Evolutionary conservation across 305 asterid genomes (phyloP).

Genomic region (Vinca major): DNA sequence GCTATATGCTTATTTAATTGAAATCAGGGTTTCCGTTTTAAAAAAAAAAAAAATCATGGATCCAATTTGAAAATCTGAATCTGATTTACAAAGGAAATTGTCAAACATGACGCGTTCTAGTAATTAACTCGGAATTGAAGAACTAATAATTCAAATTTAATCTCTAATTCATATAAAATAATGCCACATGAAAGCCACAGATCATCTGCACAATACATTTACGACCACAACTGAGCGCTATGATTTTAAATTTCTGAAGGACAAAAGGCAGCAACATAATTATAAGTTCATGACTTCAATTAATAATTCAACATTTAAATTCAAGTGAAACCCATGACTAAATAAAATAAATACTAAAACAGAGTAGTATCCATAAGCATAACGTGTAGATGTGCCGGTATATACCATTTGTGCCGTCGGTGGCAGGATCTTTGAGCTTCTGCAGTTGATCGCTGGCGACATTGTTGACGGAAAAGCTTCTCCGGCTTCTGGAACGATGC

Average conservation of each 20-base stretch:
- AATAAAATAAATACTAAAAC: neutral
- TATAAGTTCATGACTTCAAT: too few species aligned
- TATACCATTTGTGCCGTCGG: neutral
- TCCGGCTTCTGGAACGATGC: constrained; percentile 23
- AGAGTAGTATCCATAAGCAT: neutral
- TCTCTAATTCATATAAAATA: neutral
- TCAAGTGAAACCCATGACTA: neutral
- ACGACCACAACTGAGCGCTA: neutral
- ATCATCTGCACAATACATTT: neutral
- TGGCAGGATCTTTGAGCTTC: constrained; percentile 17
- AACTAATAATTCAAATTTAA: neutral
- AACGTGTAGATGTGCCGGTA: neutral
- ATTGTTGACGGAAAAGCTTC: constrained; percentile 33
- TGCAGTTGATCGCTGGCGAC: constrained; percentile 43
- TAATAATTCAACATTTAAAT: neutral
- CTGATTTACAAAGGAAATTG: neutral
- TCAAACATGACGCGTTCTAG: neutral
- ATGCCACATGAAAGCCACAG: neutral
- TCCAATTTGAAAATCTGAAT: too few species aligned
- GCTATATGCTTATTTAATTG: neutral
- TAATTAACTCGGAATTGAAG: neutral
- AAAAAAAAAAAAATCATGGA: too few species aligned
- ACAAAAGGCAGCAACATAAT: neutral
- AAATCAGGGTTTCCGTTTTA: neutral
- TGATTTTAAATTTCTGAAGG: neutral